Conservation (phyloP, 441 rosid genomes). For the Pelargonium exstipulatum region DNA sequence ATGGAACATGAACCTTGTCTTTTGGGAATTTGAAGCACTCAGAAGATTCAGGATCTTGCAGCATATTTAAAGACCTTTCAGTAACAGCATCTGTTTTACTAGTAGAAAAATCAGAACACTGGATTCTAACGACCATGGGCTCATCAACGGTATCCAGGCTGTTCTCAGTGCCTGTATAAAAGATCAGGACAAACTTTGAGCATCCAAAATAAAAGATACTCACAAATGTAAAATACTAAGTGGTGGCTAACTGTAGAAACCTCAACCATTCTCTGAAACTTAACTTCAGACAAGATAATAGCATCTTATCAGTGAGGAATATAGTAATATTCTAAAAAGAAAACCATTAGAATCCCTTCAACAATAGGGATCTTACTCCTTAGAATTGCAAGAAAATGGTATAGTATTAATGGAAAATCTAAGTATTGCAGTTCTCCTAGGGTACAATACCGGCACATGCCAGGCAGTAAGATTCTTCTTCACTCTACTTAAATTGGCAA, state of each 20-base stretch:
- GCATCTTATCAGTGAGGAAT: not conserved
- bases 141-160: constrained; percentile 29
- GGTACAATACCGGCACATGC: too few relatives aligned
- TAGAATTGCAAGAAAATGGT: too few relatives aligned
- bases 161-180: constrained; percentile 34
- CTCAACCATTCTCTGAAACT: not conserved
- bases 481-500: not conserved
- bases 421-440: too few relatives aligned
- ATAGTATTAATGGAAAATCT: too few relatives aligned
- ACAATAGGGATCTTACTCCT: too few relatives aligned
- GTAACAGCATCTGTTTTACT: constrained; percentile 19
- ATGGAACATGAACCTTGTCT: constrained; percentile 45
- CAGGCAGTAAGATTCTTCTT: too few relatives aligned
- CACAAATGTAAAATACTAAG: not conserved
- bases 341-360: not conserved
- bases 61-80: constrained; percentile 20
- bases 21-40: constrained; percentile 24
- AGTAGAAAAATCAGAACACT: constrained; percentile 18
- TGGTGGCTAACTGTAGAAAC: not conserved
- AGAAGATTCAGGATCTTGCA: constrained; percentile 32
- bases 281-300: not conserved
- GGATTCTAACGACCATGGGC: constrained; percentile 16
- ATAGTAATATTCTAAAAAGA: not conserved
- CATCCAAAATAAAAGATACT: constrained; percentile 10
- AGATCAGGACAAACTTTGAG: not conserved